These are phyloP conservation scores for Erucastrum elatum DNA, from an alignment of 345 rosid genomes.

Conservation along the genomic window DNA sequence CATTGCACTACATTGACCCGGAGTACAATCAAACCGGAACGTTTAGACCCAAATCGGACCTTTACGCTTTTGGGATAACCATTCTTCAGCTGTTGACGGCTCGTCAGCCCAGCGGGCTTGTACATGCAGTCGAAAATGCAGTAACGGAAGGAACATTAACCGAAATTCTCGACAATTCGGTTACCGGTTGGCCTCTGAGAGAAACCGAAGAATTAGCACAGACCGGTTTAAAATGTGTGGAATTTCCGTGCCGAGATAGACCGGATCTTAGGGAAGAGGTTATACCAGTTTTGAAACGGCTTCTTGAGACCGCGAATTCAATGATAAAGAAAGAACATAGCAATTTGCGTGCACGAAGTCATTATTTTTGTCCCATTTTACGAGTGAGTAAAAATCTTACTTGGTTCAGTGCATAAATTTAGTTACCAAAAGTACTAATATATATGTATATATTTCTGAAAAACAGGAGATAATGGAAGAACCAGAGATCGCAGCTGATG, in stretches of 20 bases:
- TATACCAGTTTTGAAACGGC: constrained; percentile 68
- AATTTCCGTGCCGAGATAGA: constrained; percentile 76
- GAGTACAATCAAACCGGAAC: constrained; percentile 86
- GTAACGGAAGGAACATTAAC: constrained; percentile 51
- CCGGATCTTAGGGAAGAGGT: constrained; percentile 79
- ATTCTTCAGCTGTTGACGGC: constrained; percentile 66
- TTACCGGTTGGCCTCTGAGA: constrained; percentile 74
- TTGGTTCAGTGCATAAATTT: too few species aligned
- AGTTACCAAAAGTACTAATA: too few species aligned
- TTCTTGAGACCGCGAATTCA: constrained; percentile 54
- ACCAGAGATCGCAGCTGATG: too few species aligned
- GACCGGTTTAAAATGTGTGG: constrained; percentile 64
- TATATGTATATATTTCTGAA: too few species aligned
- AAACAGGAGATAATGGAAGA: too few species aligned
- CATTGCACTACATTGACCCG: constrained; percentile 79
- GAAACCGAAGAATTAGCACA: constrained; percentile 72
- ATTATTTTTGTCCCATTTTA: constrained; percentile 83
- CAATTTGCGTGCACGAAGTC: constrained; percentile 56
- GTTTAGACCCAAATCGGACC: constrained; percentile 80
- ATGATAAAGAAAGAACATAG: constrained; percentile 46
- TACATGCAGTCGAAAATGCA: constrained; percentile 57
- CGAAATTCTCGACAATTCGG: constrained; percentile 58
- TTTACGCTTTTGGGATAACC: constrained; percentile 70
- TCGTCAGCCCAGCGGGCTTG: constrained; percentile 58
- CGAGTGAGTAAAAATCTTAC: constrained; percentile 45